Conservation (phyloP, 2,329 filamentous ascomycete genomes). For the Setomelanomma holmii region DNA sequence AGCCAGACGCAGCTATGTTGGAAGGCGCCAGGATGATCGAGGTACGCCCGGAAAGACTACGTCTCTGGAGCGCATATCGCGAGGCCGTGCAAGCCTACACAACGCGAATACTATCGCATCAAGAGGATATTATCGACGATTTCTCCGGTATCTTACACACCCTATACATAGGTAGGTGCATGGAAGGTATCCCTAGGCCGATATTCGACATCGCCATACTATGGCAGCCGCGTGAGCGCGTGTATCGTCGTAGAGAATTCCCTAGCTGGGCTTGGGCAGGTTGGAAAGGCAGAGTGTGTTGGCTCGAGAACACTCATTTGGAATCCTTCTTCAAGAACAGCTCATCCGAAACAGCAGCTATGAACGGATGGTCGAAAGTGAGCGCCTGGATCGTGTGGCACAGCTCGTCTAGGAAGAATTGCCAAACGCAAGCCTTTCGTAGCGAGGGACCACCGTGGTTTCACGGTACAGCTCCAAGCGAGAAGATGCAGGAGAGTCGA, state of each 20-base stretch:
- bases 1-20: not conserved
- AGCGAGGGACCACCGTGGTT: not conserved
- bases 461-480: not conserved
- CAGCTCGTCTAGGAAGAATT: not conserved
- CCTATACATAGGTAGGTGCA: not conserved
- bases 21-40: not conserved
- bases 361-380: not conserved
- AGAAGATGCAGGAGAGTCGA: not conserved
- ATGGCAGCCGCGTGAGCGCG: not conserved
- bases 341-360: not conserved
- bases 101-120: not conserved
- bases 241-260: not conserved
- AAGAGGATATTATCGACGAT: not conserved
- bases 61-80: not conserved
- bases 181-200: not conserved
- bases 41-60: not conserved
- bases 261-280: not conserved
- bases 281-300: not conserved
- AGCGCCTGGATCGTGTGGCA: not conserved
- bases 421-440: not conserved
- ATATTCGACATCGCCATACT: not conserved
- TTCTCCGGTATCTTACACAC: not conserved
- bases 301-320: not conserved
- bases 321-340: not conserved
- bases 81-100: not conserved